Base-by-base conservation (phyloP, 139 green algal genomes). In the Micractinium sp. region DNA sequence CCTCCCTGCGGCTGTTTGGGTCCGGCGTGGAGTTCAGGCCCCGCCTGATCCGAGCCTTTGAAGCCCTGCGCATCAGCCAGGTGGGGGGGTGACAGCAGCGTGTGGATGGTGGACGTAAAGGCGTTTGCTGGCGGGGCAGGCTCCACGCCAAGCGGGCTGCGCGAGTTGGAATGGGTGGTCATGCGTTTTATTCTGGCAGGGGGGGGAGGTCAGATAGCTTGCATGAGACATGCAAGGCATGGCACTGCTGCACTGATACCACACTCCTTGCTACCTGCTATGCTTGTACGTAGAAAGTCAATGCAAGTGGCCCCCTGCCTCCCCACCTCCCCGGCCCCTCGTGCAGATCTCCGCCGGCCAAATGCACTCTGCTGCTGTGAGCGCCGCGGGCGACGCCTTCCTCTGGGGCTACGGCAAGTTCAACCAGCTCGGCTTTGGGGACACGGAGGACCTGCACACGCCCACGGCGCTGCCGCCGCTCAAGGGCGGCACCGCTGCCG, bases 301-400 rank as follows among this genome's bases (percentile, higher is more conserved):
- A 27, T 73, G 23, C 22, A 29, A 27, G 66, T 3, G 22, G n/a
- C 22, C 31, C n/a, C 20, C 15, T 80, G 74, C 74, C 74, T 47
- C 74, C 27, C 13, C 69, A 76, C 69, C 38, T 82, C 38, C 36
- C 39, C 20, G 61, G 36, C 77, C 36, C 19, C 39, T 29, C 15
- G 16, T 18, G 9, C 25, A 66, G 27, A 84, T 90, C 7, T 86
- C 88, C 0, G 91, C 87, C 29, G 93, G 93, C 2, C 93, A 93
- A 69, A 93, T 92, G 88, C 89, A 93, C 82, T 94, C 91, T 38
- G 91, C 85, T 1, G 84, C 79, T 2, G 67, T 93, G 23, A 80
- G 39, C 27, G 14, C 60, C 23, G 86, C 84, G 13, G 88, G 88
- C 1, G 29, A 84, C 35, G 85, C 83, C 1, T 89, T 90, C 22